Percentiles rank a stretch among this genome's conserved stretches.
Conservation (phyloP, 2,329 filamentous ascomycete genomes). For the Ophiobolus disseminans region DNA sequence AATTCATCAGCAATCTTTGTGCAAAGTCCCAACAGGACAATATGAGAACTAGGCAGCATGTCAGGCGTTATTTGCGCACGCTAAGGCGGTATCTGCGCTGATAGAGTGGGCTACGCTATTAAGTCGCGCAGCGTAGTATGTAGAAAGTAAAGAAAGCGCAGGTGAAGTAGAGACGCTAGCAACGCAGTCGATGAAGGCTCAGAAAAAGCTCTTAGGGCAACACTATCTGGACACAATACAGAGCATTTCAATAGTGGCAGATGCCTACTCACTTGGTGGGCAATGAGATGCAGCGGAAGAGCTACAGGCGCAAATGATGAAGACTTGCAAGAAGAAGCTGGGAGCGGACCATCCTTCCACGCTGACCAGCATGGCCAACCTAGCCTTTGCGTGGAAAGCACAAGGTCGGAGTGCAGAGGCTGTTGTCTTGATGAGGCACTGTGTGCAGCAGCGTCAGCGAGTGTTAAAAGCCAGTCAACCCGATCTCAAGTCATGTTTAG, state of each 20-base stretch:
- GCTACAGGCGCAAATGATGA: background rate
- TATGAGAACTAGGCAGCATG: conserved; percentile 14
- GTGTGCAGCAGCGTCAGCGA: conserved; percentile 1
- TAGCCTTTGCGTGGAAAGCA: background rate
- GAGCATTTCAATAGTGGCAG: background rate
- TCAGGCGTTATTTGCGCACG: conserved; percentile 2
- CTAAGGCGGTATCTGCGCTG: background rate
- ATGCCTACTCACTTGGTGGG: background rate
- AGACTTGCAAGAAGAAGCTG: background rate
- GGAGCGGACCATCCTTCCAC: background rate
- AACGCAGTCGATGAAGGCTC: background rate
- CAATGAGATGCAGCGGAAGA: background rate
- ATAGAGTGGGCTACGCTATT: background rate
- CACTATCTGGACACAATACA: background rate
- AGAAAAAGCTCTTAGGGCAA: background rate
- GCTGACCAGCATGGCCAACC: background rate
- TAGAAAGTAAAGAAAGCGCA: background rate
- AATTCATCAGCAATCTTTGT: conserved; percentile 12
- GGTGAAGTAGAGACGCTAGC: background rate
- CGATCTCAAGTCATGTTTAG: conserved; percentile 1
- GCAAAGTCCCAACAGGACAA: conserved; percentile 11
- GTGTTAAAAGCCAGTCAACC: conserved; percentile 2
- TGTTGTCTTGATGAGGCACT: conserved; percentile 6
- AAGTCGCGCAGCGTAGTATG: background rate
- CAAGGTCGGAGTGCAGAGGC: background rate